A percentile compares a stretch with the other conserved stretches of the same genome.
Conservation (phyloP, 2,329 filamentous ascomycete species). For the Talaromyces sp. region DNA sequence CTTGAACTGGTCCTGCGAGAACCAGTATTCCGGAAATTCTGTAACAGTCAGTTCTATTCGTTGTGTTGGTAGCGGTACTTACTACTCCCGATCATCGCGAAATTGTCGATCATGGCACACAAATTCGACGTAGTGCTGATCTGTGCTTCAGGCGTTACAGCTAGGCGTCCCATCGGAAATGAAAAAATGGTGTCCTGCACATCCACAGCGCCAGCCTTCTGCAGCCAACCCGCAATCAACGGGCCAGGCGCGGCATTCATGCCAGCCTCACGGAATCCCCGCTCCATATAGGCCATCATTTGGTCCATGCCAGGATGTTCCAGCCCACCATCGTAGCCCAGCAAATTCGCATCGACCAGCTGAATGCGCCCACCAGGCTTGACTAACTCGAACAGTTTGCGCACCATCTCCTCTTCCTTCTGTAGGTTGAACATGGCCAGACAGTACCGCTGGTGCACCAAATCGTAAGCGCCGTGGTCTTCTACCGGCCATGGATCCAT, state of each 20-base stretch:
- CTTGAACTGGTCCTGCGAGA: not conserved
- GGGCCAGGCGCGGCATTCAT: not conserved
- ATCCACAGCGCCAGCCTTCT: not conserved
- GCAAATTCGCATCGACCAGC: not conserved
- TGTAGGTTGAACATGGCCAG: not conserved
- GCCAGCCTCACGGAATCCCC: not conserved
- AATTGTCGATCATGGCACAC: not conserved
- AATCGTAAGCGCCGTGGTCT: not conserved
- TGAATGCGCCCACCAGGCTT: not conserved
- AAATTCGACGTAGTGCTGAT: not conserved
- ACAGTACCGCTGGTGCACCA: conserved; percentile 2
- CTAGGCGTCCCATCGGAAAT: not conserved
- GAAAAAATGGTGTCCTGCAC: not conserved
- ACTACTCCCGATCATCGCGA: conserved; percentile 1
- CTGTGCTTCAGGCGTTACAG: not conserved
- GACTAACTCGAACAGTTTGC: not conserved
- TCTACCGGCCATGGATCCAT: not conserved
- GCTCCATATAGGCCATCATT: conserved; percentile 2
- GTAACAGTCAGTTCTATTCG: not conserved
- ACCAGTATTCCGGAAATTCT: not conserved
- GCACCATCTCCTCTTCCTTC: not conserved
- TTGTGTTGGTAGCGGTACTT: not conserved
- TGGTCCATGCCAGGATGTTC: not conserved
- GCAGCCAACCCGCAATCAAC: not conserved
- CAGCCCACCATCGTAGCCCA: not conserved